These are phyloP conservation scores for Aristolochia fimbriata DNA, from an alignment of 164 flowering plant species.

Conservation along the genomic window DNA sequence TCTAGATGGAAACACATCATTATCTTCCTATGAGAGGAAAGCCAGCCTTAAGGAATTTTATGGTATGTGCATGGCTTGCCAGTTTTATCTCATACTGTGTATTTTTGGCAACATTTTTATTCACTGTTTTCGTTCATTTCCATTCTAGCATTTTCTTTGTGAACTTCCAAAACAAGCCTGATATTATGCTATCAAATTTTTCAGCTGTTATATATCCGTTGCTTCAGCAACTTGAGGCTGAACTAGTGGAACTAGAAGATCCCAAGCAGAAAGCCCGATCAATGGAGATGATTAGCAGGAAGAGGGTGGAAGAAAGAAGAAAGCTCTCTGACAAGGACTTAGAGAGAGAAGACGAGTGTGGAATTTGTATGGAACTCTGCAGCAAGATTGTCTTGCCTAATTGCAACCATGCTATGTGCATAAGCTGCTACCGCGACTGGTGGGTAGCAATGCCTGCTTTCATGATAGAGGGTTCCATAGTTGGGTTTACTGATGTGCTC, in stretches of 20 bases:
- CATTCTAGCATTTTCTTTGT: neutral
- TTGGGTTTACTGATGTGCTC: neutral
- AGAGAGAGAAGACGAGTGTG: conserved; percentile 87
- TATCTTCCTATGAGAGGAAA: conserved; percentile 8
- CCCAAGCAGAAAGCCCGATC: conserved; percentile 13
- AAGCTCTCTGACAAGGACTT: conserved; percentile 30
- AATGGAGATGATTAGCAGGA: conserved; percentile 22
- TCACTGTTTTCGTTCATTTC: neutral
- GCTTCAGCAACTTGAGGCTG: conserved; percentile 63
- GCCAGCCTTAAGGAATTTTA: conserved; percentile 15
- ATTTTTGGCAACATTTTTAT: neutral
- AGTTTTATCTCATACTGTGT: neutral
- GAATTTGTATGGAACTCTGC: conserved; percentile 74
- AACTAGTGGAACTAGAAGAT: conserved; percentile 29
- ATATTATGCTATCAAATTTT: conserved; percentile 2
- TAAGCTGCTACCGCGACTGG: conserved; percentile 89
- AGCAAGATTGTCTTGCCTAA: conserved; percentile 84
- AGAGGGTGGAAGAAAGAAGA: conserved; percentile 27
- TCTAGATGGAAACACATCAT: conserved; percentile 7
- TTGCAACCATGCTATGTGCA: conserved; percentile 93
- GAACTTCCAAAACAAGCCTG: neutral
- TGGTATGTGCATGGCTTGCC: neutral
- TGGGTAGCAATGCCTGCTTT: conserved; percentile 13
- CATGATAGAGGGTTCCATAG: neutral
- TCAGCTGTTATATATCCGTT: conserved; percentile 81